Conservation (phyloP, 192 early-diverging fungal genomes). For the Backusella tuberculispora region DNA sequence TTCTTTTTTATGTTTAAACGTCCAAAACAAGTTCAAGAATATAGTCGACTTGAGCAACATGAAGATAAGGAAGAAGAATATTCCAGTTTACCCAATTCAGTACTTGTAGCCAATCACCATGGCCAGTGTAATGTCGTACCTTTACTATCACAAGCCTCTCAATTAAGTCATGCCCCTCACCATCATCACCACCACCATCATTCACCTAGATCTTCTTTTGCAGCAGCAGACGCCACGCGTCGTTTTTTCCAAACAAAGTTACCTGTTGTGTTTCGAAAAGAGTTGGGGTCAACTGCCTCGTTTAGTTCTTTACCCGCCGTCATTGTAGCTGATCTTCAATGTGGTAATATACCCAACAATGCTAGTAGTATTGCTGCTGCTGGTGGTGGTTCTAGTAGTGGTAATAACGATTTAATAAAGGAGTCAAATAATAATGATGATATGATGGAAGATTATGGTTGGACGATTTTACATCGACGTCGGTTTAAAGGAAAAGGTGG, state of each 20-base stretch:
- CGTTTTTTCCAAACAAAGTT: slow-evolving; percentile 34
- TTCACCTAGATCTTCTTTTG: background rate
- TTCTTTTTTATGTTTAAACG: slow-evolving; percentile 9
- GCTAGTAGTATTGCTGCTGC: background rate
- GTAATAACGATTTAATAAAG: no score
- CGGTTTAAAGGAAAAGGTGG: slow-evolving; percentile 20
- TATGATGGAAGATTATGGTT: slow-evolving; percentile 24
- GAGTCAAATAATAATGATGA: background rate
- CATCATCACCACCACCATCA: background rate
- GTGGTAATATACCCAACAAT: slow-evolving; percentile 25
- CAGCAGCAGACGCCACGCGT: slow-evolving; percentile 22
- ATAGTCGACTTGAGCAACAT: slow-evolving; percentile 29
- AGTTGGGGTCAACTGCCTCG: slow-evolving; percentile 15
- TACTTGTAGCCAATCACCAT: slow-evolving; percentile 19
- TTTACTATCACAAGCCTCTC: slow-evolving; percentile 5
- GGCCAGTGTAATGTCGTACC: slow-evolving; percentile 3
- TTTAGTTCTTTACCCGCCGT: slow-evolving; percentile 29
- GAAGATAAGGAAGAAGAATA: slow-evolving; percentile 28
- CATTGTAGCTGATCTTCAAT: slow-evolving; percentile 38
- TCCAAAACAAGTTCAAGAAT: slow-evolving; percentile 5
- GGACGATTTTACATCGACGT: slow-evolving; percentile 36
- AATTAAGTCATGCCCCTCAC: background rate
- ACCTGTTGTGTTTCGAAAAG: slow-evolving; percentile 31
- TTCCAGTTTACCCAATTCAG: slow-evolving; percentile 22
- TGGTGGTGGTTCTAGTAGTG: background rate